A percentile compares a stretch with the other conserved stretches of the same genome.
These are phyloP conservation scores for Eustoma russellianum DNA, from an alignment of 257 asterid genomes.

Conservation along the genomic window DNA sequence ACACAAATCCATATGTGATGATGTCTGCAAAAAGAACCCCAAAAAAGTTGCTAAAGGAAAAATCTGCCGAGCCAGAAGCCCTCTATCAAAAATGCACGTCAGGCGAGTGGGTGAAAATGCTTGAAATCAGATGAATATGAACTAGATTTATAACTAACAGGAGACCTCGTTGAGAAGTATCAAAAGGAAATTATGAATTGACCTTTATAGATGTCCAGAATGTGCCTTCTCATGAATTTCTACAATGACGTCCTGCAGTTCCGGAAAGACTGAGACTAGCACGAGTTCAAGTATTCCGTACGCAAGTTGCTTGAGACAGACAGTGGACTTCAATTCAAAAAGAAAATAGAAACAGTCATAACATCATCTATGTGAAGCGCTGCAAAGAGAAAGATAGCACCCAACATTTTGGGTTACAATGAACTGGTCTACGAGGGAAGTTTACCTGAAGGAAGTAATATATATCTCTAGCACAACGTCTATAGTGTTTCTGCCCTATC, in stretches of 20 bases:
- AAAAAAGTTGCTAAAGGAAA: background rate
- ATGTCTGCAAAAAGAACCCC: background rate
- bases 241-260: slow-evolving; percentile 54
- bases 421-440: background rate
- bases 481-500: slow-evolving; percentile 90
- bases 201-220: slow-evolving; percentile 27
- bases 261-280: slow-evolving; percentile 71
- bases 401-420: slow-evolving; percentile 1
- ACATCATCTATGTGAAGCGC: no score
- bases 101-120: no score
- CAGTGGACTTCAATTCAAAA: slow-evolving; percentile 44
- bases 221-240: slow-evolving; percentile 62
- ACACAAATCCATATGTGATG: slow-evolving; percentile 1
- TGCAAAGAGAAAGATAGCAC: background rate
- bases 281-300: slow-evolving; percentile 85
- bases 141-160: no score
- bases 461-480: slow-evolving; percentile 77
- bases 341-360: no score
- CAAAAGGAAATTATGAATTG: slow-evolving; percentile 5
- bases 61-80: background rate
- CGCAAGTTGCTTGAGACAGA: slow-evolving; percentile 93
- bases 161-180: background rate
- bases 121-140: no score
- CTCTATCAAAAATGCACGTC: no score
- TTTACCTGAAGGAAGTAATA: slow-evolving; percentile 91